Conservation (phyloP, 1,139 yeast species). For the Yamadazyma jaroonii region DNA sequence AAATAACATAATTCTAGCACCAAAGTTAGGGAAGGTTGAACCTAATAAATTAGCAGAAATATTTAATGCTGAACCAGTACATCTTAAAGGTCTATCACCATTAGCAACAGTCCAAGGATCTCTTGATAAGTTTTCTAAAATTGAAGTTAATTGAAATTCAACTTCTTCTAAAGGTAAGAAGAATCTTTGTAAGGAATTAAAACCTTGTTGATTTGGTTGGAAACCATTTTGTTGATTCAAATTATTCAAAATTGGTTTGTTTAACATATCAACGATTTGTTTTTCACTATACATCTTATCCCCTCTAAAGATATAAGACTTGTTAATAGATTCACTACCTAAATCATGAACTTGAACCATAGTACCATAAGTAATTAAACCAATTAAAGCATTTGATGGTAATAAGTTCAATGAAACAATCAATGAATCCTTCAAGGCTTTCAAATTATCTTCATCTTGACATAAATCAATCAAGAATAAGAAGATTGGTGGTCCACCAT, state of each 20-base stretch:
- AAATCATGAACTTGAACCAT: slow-evolving; percentile 94
- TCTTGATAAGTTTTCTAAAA: slow-evolving; percentile 72
- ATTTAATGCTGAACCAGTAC: slow-evolving; percentile 90
- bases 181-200: slow-evolving; percentile 65
- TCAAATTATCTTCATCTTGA: slow-evolving; percentile 89
- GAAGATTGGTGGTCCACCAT: slow-evolving; percentile 89
- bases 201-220: slow-evolving; percentile 11
- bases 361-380: slow-evolving; percentile 90
- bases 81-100: slow-evolving; percentile 86
- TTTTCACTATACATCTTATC: slow-evolving; percentile 81
- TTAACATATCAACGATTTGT: slow-evolving; percentile 74
- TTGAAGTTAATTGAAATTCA: slow-evolving; percentile 80
- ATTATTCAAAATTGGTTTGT: slow-evolving; percentile 41
- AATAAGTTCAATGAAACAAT: slow-evolving; percentile 76
- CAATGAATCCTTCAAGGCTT: slow-evolving; percentile 84
- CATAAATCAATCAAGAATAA: slow-evolving; percentile 89
- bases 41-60: slow-evolving; percentile 83
- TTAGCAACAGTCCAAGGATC: slow-evolving; percentile 94
- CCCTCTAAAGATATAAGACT: slow-evolving; percentile 89
- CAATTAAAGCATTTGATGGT: slow-evolving; percentile 92
- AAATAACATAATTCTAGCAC: slow-evolving; percentile 87
- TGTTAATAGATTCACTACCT: slow-evolving; percentile 73
- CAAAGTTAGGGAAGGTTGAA: slow-evolving; percentile 82
- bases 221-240: slow-evolving; percentile 21
- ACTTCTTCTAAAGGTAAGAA: slow-evolving; percentile 83